These are phyloP conservation scores for Solanum sparsipilum DNA, from an alignment of 257 asterid species.

Conservation along the genomic window DNA sequence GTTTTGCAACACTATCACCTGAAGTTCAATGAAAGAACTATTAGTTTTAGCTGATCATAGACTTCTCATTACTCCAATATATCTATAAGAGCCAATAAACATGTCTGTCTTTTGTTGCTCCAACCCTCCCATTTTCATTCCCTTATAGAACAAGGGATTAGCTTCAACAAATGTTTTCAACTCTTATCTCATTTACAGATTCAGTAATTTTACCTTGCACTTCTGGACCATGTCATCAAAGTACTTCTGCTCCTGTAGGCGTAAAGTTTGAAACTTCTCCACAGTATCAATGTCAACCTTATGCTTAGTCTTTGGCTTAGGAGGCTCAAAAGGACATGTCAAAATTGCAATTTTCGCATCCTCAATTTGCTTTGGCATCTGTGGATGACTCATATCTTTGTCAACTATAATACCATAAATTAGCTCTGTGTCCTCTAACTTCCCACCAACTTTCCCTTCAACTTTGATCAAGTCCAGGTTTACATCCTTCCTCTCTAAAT, in stretches of 20 bases:
- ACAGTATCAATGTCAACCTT: slow-evolving; percentile 94
- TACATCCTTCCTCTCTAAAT: slow-evolving; percentile 92
- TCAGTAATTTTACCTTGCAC: slow-evolving; percentile 65
- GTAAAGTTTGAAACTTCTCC: slow-evolving; percentile 73
- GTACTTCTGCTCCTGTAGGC: slow-evolving; percentile 82
- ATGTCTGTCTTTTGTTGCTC: background rate
- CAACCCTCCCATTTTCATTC: background rate
- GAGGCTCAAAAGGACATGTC: slow-evolving; percentile 97
- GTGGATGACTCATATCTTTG: slow-evolving; percentile 98
- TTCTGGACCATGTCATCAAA: slow-evolving; percentile 92
- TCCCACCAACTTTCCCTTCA: slow-evolving; percentile 96
- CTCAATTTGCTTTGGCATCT: slow-evolving; percentile 91
- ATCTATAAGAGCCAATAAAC: background rate
- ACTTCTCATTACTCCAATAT: background rate
- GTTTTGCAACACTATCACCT: background rate
- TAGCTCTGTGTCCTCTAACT: slow-evolving; percentile 89
- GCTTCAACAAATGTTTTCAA: background rate
- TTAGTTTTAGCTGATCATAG: background rate
- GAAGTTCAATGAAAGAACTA: background rate
- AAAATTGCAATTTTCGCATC: slow-evolving; percentile 88
- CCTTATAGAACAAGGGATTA: background rate
- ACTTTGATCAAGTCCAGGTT: slow-evolving; percentile 92
- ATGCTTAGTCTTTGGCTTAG: slow-evolving; percentile 98
- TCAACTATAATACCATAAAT: slow-evolving; percentile 84
- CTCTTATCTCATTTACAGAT: background rate